Conservation (phyloP, 2,329 filamentous ascomycete genomes). For the Trichoderma atroviride region DNA sequence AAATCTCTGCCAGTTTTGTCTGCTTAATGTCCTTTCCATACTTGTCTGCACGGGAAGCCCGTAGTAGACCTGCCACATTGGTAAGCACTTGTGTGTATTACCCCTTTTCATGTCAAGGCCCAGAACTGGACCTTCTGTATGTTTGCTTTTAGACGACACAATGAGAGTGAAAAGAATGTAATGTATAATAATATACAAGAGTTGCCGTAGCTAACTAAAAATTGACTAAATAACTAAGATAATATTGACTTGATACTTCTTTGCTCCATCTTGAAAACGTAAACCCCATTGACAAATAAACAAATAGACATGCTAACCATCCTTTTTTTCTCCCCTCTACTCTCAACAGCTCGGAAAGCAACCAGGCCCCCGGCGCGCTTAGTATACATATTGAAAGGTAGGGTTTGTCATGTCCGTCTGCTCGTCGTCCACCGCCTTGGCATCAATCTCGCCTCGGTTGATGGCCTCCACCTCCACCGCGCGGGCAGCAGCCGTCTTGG, state of each 20-base stretch:
- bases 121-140: background rate
- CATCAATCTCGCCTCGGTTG: conserved; percentile 37
- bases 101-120: background rate
- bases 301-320: background rate
- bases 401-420: conserved; percentile 41
- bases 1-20: background rate
- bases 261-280: background rate
- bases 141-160: background rate
- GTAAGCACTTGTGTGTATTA: background rate
- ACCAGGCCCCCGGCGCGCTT: conserved; percentile 6
- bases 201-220: conserved; percentile 8
- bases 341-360: background rate
- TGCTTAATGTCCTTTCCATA: background rate
- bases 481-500: conserved; percentile 45
- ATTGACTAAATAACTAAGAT: background rate
- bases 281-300: background rate
- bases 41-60: background rate
- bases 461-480: conserved; percentile 35
- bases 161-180: background rate
- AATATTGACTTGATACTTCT: background rate
- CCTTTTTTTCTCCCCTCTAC: background rate
- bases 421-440: conserved; percentile 32
- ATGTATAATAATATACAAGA: conserved; percentile 8
- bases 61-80: background rate
- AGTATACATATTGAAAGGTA: conserved; percentile 33